Base-by-base conservation (phyloP, 441 rosid genomes). In the Populus trichocarpa region DNA sequence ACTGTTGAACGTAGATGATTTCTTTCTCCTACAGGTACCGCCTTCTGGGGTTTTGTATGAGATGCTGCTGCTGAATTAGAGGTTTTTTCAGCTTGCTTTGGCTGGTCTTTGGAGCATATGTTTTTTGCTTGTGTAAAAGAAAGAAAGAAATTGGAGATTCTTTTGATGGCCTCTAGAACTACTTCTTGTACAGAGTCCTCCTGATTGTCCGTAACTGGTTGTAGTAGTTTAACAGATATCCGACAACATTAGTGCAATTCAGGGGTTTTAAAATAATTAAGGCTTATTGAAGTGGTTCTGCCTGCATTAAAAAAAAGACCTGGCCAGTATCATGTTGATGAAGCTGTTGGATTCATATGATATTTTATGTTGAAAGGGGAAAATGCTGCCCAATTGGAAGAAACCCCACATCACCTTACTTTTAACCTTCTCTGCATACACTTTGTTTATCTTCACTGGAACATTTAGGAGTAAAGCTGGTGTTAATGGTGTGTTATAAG, bases 321-420 rank as follows among this genome's bases (percentile, higher is more conserved):
- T 74, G 36, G 83, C 75, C 78, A 71, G 75, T 72, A 80, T 74
- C 78, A 70, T 73, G 77, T 83, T 78, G 79, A 77, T 88, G 89
- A 84, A 53, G 71, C 81, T 71, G 79, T 65, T 65, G 80, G 86
- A 66, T 83, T 82, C 72, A 50, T 77, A 63, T 71, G 28, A 69
- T 70, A 69, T 77, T 84, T 81, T 75, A 36, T n/a, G 40, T 77
- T 80, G 86, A 84, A 74, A 85, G 73, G 76, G 87, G 81, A 88
- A 88, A 82, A 90, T 91, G 93, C 88, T 89, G 80, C 84, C 81
- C 70, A 88, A 89, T 83, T 91, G 95, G 97, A 93, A 90, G 88
- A 93, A 87, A 75, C 91, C 91, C 65, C 89, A 63, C 83, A 82
- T 87, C 81, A 70, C 75, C 72, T 80, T 83, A 84, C 82, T 73